A percentile compares a stretch with the other conserved stretches of the same genome.
These are phyloP conservation scores for Ustilago hordei DNA, from an alignment of 1,284 basidiomycete species.

Conservation along the genomic window DNA sequence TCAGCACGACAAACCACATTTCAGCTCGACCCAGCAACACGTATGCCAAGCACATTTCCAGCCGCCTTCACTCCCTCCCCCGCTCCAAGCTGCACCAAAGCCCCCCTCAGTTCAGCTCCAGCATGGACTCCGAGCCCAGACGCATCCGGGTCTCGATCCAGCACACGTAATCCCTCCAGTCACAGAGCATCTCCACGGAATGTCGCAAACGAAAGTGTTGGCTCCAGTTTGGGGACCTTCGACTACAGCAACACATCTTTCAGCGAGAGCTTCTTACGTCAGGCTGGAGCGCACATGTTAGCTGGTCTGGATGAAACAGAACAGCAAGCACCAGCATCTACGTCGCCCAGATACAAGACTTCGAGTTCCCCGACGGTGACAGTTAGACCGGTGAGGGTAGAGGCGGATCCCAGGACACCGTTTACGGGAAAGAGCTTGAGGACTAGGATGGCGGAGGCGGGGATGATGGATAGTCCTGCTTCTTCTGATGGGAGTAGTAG, in stretches of 20 bases:
- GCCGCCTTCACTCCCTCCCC: constrained; percentile 7
- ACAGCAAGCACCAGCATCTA: not conserved
- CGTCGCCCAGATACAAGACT: constrained; percentile 22
- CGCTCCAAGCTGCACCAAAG: constrained; percentile 8
- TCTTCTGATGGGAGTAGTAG: constrained; percentile 38
- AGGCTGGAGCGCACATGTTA: constrained; percentile 56
- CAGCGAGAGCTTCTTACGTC: constrained; percentile 60
- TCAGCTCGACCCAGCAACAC: not conserved
- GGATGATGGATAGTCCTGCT: constrained; percentile 33
- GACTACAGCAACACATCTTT: constrained; percentile 59
- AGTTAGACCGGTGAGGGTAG: constrained; percentile 17
- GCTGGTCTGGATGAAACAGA: constrained; percentile 48
- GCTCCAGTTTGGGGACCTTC: constrained; percentile 38
- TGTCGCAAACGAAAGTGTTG: constrained; percentile 36
- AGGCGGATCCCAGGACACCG: constrained; percentile 23
- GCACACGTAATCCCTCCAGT: not conserved
- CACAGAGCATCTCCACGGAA: constrained; percentile 6
- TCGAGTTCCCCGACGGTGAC: constrained; percentile 31
- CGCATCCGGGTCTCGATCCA: constrained; percentile 25
- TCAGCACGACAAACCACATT: not conserved
- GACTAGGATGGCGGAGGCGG: constrained; percentile 36
- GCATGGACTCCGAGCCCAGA: constrained; percentile 46
- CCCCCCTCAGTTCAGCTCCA: not conserved
- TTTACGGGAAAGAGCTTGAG: constrained; percentile 39
- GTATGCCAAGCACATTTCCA: not conserved